Evolutionary conservation across 768 basidiomycete genomes (phyloP).

Genomic region (Kwoniella dendrophila): DNA sequence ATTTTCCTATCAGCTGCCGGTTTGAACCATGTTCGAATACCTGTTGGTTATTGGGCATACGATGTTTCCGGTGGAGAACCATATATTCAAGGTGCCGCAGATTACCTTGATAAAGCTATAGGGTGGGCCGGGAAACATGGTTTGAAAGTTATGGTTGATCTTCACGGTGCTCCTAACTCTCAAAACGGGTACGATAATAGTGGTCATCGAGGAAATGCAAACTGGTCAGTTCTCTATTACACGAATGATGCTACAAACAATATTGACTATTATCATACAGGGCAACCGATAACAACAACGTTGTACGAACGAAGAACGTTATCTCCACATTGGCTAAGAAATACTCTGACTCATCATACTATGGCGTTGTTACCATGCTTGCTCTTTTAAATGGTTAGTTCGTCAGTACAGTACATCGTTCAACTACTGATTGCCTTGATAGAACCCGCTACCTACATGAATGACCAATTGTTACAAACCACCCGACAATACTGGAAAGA

Average conservation of each 20-base stretch:
- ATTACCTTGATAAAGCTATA: slow-evolving; percentile 54
- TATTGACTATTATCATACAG: slow-evolving; percentile 16
- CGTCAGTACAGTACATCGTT: slow-evolving; percentile 10
- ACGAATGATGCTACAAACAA: background rate
- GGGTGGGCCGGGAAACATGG: slow-evolving; percentile 51
- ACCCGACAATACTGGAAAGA: slow-evolving; percentile 52
- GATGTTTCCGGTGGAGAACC: slow-evolving; percentile 51
- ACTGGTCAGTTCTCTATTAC: slow-evolving; percentile 34
- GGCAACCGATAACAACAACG: slow-evolving; percentile 36
- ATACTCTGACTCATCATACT: slow-evolving; percentile 51
- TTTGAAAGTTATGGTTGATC: slow-evolving; percentile 54
- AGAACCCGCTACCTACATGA: slow-evolving; percentile 52
- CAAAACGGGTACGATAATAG: slow-evolving; percentile 55
- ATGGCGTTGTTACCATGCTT: slow-evolving; percentile 52
- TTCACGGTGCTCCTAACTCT: slow-evolving; percentile 53
- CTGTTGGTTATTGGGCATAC: slow-evolving; percentile 54
- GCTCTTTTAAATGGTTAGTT: slow-evolving; percentile 43
- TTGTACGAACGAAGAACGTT: slow-evolving; percentile 47
- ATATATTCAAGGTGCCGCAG: slow-evolving; percentile 51
- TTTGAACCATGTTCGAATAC: slow-evolving; percentile 53
- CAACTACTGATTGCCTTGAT: slow-evolving; percentile 11
- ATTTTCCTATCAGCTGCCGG: slow-evolving; percentile 15
- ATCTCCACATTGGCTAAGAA: slow-evolving; percentile 41
- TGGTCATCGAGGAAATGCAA: slow-evolving; percentile 44
- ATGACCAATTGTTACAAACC: slow-evolving; percentile 35